phyloP scores from a whole-genome alignment of 257 asterid species.

The Primulina huaijiensis region DNA sequence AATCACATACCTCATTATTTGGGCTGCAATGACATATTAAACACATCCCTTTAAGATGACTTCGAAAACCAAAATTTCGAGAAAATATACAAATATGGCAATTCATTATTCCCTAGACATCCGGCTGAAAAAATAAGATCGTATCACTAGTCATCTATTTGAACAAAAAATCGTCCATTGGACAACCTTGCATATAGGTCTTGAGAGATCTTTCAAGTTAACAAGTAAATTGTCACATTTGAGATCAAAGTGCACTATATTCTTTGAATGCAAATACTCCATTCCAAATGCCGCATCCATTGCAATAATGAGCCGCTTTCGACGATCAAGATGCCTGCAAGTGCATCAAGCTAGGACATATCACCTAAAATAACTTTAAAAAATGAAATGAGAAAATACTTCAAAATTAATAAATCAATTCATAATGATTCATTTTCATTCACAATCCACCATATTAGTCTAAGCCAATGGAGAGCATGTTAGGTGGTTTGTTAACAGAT shows the following conservation, averaged over 20 bases:
- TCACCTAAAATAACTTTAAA: slow-evolving; percentile 2
- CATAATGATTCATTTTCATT: neutral
- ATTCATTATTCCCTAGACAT: neutral
- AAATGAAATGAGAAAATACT: neutral
- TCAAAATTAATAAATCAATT: neutral
- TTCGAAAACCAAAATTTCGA: neutral
- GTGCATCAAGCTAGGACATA: slow-evolving; percentile 6
- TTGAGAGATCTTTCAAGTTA: slow-evolving; percentile 80
- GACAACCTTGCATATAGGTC: slow-evolving; percentile 89
- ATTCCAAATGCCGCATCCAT: slow-evolving; percentile 98
- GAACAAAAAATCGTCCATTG: neutral
- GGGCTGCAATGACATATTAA: slow-evolving; percentile 3
- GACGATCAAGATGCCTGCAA: slow-evolving; percentile 80
- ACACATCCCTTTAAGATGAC: slow-evolving; percentile 1
- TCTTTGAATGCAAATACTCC: slow-evolving; percentile 97
- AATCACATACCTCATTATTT: slow-evolving; percentile 12
- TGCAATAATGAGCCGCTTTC: slow-evolving; percentile 78
- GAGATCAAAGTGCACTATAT: slow-evolving; percentile 90
- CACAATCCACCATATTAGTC: slow-evolving; percentile 7
- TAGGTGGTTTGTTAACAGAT: slow-evolving; percentile 11
- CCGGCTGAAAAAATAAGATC: no score
- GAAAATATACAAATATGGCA: neutral
- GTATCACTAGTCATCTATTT: slow-evolving; percentile 4
- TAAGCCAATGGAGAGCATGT: neutral
- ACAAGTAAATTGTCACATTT: slow-evolving; percentile 90